Base-by-base conservation (phyloP, 2,329 filamentous ascomycete genomes). In the Colletotrichum tamarilloi region DNA sequence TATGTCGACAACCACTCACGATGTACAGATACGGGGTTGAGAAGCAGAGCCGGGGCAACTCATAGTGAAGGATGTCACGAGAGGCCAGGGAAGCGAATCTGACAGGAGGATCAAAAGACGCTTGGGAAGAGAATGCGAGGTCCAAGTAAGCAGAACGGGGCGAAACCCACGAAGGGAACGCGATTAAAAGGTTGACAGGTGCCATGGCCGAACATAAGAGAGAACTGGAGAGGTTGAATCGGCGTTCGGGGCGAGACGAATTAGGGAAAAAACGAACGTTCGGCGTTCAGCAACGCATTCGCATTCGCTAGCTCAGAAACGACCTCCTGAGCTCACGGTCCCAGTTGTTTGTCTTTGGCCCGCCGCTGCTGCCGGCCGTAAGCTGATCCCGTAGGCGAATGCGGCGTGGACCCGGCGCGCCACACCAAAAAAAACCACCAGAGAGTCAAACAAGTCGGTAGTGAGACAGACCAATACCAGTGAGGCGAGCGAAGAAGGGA, bases 311-410 rank as follows among this genome's bases (percentile, higher is more conserved):
- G 60, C 62, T 56, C 62, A 11, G 62, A 65, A 65, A 56, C 22
- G n/a, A 56, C 53, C 53, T 56, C 22, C 53, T 56, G 53, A 38
- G 38, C 55, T 55, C 49, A 64, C 53, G 53, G 68, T 56, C 49
- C 57, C 57, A 38, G 28, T 63, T 42, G 60, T 62, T 66, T 70
- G 67, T 72, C 35, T 60, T 52, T 62, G 42, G 62, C 14, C 56
- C 67, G 35, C 49, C 56, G 71, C 67, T 71, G 71, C 67, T 71
- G 71, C 67, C 71, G 71, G 71, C 71, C 71, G 71, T 73, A 73
- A 73, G 67, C 60, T 38, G 60, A 62, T 35, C 35, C 56, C 35
- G 49, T 72, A 42, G 32, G 71, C 60, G 67, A 72, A 62, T 60
- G 62, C 71, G 67, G 65, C 69, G 38, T 63, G 53, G 52, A 58